Evolutionary conservation across 768 basidiomycete species (phyloP), one percentile per base, ranked within the genome.

Genomic region (Serendipita sp.): DNA sequence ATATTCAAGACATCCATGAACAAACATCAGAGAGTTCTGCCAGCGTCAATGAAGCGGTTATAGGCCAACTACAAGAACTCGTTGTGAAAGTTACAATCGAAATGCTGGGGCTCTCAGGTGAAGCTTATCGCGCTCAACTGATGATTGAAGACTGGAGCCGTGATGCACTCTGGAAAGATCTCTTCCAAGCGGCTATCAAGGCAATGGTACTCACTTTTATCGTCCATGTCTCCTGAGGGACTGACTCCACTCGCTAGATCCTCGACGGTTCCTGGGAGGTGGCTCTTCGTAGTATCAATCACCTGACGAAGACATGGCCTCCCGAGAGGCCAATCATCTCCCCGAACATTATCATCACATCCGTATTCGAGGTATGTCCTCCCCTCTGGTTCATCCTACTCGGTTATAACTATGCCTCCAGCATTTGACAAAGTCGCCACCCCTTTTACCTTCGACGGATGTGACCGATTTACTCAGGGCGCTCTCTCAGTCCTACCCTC

Each of bases 401-500:
- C 44, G 28, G 15, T 13, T 24, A 13, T 45, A 66, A 46, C 53
- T 13, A 18, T 38, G 45, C 60, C 56, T 28, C 63, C 63, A 77
- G 80, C 58, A 81, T 84, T 3, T 83, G 83, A 1, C 74, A 79
- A 15, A 69, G 74, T 64, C 82, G 82, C 2, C 79, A 71, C 46
- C 70, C 74, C 1, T 71, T 75, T 41, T 13, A 13, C 13, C 38
- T 41, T 13, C 13, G 38, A 4, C 38, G 38, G 38, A 41, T 3
- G 1, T 89, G 0, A 76, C 81, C 3, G 73, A 76, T 37, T 75
- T 89, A 46, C 74, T 89, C 1, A 75, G 79, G 37, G 73, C 73
- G 15, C 68, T 85, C 18, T 82, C 85, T 1, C 74, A 77, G 51
- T 67, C 72, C 15, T 78, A 81, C 65, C 87, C 86, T 0, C 83